Evolutionary conservation across 192 early-diverging fungal species (phyloP), one percentile per base, ranked within the genome.

Genomic region (Jimgerdemannia flammicorona): DNA sequence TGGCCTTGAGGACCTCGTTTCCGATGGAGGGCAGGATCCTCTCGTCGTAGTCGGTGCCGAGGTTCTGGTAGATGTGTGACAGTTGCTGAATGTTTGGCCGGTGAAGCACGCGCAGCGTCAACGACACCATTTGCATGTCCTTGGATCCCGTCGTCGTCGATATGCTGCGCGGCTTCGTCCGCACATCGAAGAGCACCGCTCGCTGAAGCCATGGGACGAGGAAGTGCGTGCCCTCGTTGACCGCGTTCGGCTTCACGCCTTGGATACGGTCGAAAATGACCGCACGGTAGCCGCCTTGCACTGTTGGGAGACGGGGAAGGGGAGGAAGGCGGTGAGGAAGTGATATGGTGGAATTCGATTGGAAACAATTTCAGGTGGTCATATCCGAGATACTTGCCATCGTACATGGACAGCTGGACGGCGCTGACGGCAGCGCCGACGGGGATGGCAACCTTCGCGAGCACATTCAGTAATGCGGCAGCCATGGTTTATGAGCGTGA

Each of bases 71-170:
- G 80, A 99, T 93, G 65, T 80, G 79, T 11, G 94, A 89, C 65
- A 99, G 86, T 41, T 90, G 86, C 41, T 83, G 80, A 73, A 92
- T 81, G 69, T 93, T 91, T 10, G 98, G 98, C 40, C 94, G 88
- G 86, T 98, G 96, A 43, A 96, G 85, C 29, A 97, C 94, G 87
- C 95, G 93, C 66, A 97, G 87, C 70, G 95, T 97, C 79, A 98
- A 89, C 43, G 92, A 93, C 14, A 98, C 94, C 93, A 95, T 96
- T 79, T 99, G 98, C 98, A 99, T 98, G 83, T 99, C 98, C 87
- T 96, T 97, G 70, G 97, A 98, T 69, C 97, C 98, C 19, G 98
- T 99, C 2, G 95, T 98, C 75, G 98, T 98, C 59, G 95, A 95
- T 79, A 99, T 99, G 85, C 97, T 93, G 77, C 98, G 93, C 64